Conservation (phyloP, 208 protist species). For the Wallacemonas rigidus region DNA sequence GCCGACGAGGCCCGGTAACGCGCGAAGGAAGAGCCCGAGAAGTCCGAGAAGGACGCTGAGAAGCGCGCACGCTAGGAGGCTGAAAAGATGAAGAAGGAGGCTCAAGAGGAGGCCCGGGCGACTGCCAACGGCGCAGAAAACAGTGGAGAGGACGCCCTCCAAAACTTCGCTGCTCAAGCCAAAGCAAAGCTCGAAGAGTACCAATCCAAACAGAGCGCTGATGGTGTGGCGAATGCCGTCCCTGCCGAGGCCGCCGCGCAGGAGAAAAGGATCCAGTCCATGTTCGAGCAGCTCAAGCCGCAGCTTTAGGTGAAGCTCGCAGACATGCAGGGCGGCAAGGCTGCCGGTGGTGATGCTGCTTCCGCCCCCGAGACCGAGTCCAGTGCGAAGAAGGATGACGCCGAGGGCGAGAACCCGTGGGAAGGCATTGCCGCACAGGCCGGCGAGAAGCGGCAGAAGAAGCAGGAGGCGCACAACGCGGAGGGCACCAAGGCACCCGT, state of each 20-base stretch:
- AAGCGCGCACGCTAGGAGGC: not conserved
- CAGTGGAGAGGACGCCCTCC: not conserved
- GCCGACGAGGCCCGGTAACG: slow-evolving; percentile 11
- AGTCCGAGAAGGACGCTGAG: slow-evolving; percentile 14
- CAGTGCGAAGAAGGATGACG: not conserved
- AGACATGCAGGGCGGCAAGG: slow-evolving; percentile 5
- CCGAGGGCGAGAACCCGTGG: not conserved
- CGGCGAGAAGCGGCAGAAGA: slow-evolving; percentile 3
- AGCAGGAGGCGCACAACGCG: not conserved
- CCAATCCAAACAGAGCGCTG: slow-evolving; percentile 1
- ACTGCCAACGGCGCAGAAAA: not conserved
- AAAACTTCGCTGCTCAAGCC: not conserved
- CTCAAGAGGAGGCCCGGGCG: slow-evolving; percentile 2
- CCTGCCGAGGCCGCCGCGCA: slow-evolving; percentile 7
- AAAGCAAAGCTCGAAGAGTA: not conserved
- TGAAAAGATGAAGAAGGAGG: not conserved
- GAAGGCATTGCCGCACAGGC: not conserved
- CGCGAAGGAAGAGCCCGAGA: slow-evolving; percentile 8
- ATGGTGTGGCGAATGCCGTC: not conserved
- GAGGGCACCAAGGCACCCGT: slow-evolving; percentile 10
- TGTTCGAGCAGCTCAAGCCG: slow-evolving; percentile 10
- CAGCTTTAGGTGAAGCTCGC: slow-evolving; percentile 5
- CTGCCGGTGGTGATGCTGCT: not conserved
- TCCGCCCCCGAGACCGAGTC: not conserved
- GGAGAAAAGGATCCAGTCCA: slow-evolving; percentile 10